These are phyloP conservation scores for Plantago coronopus DNA, from an alignment of 305 asterid genomes.

Conservation along the genomic window DNA sequence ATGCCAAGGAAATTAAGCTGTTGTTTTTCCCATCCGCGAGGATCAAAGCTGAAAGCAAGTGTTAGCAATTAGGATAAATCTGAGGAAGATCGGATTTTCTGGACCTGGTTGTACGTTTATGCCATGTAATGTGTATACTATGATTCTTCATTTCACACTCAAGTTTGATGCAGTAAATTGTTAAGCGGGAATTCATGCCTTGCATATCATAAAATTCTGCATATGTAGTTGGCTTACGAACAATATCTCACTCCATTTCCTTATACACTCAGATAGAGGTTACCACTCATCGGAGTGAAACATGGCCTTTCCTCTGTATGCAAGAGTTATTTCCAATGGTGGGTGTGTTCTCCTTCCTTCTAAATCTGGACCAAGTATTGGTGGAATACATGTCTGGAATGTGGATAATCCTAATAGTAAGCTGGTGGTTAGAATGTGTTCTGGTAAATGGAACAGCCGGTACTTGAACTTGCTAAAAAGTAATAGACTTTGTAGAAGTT, in stretches of 20 bases:
- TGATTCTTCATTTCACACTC: no score
- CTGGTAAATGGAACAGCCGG: constrained; percentile 37
- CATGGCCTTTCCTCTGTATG: constrained; percentile 60
- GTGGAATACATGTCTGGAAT: constrained; percentile 32
- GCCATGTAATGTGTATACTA: no score
- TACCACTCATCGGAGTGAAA: constrained; percentile 29
- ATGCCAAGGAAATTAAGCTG: no score
- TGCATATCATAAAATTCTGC: no score
- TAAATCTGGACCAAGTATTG: constrained; percentile 28
- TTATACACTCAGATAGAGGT: constrained; percentile 33
- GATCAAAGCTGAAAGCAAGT: background rate
- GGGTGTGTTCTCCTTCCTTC: constrained; percentile 40
- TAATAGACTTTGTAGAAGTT: constrained; percentile 29
- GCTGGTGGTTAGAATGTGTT: constrained; percentile 31
- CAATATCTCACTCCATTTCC: constrained; percentile 16
- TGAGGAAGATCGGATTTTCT: no score
- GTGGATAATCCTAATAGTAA: constrained; percentile 28
- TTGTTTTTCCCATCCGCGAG: no score
- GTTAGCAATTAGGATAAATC: no score
- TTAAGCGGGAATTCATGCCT: no score
- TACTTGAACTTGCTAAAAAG: constrained; percentile 36
- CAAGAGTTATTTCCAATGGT: constrained; percentile 49
- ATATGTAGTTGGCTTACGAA: background rate
- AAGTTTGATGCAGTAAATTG: no score
- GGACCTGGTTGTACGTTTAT: no score